Conservation (phyloP, 208 protist genomes). For the Willaertia magna region DNA sequence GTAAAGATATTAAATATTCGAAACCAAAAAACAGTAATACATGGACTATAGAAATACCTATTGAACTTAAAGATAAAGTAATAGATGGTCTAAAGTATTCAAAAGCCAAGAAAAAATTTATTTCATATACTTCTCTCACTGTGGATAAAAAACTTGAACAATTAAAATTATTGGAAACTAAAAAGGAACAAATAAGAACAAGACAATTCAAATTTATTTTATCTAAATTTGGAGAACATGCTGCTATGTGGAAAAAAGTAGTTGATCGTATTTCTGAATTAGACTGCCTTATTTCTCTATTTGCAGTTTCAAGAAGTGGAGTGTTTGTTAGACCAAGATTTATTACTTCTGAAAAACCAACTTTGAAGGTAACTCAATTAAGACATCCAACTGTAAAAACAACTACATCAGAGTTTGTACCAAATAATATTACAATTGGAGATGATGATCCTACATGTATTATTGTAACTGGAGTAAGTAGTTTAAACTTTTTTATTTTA, state of each 20-base stretch:
- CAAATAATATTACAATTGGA: slow-evolving; percentile 45
- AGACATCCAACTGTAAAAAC: not conserved
- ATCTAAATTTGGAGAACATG: not conserved
- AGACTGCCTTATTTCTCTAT: not conserved
- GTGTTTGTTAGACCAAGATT: not conserved
- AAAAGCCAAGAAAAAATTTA: too few species aligned
- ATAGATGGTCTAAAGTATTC: too few species aligned
- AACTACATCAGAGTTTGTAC: slow-evolving; percentile 33
- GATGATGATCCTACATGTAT: slow-evolving; percentile 34
- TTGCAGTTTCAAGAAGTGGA: not conserved
- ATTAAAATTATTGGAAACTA: not conserved
- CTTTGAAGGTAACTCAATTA: not conserved
- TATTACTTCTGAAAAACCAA: not conserved
- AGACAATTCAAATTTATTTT: not conserved
- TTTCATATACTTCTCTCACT: too few species aligned
- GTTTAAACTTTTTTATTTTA: too few species aligned
- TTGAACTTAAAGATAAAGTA: too few species aligned
- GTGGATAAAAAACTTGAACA: not conserved
- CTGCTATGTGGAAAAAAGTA: not conserved
- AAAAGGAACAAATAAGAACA: not conserved
- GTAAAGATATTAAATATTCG: too few species aligned
- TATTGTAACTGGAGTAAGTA: slow-evolving; percentile 49
- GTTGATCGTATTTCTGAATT: not conserved
- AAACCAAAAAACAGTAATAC: too few species aligned
- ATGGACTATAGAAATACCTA: too few species aligned